Conservation (phyloP, 805 yeast species). For the Cyberlindnera saturnus region DNA sequence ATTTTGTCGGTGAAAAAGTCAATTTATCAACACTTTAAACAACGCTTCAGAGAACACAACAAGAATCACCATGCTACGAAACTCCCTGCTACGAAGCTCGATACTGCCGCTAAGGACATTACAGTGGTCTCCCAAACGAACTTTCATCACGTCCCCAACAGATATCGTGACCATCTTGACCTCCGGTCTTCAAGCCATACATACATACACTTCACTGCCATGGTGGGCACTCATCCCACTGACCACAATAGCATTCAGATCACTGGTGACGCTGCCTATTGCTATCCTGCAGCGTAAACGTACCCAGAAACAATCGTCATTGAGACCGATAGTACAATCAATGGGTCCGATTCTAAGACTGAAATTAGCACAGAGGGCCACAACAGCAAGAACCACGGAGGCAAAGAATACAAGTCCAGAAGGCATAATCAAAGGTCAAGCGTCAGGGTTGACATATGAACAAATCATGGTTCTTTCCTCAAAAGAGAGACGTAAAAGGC, state of each 20-base stretch:
- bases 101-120: background rate
- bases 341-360: conserved; percentile 68
- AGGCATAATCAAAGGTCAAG: conserved; percentile 16
- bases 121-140: background rate
- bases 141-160: conserved; percentile 6
- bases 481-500: conserved; percentile 74
- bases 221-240: conserved; percentile 82
- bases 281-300: conserved; percentile 68
- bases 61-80: background rate
- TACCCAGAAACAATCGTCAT: conserved; percentile 60
- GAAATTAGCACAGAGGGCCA: conserved; percentile 35
- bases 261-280: conserved; percentile 68
- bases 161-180: conserved; percentile 18
- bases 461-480: conserved; percentile 69
- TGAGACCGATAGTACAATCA: conserved; percentile 68
- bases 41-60: no score
- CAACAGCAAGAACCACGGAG: conserved; percentile 18
- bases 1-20: no score
- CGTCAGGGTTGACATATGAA: conserved; percentile 54
- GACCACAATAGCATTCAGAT: conserved; percentile 60
- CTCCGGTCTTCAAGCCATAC: conserved; percentile 38
- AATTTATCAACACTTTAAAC: no score
- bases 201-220: conserved; percentile 56
- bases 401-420: conserved; percentile 22
- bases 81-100: background rate